Evolutionary conservation across 257 asterid species (phyloP).

Genomic region (Pogostemon cablin): DNA sequence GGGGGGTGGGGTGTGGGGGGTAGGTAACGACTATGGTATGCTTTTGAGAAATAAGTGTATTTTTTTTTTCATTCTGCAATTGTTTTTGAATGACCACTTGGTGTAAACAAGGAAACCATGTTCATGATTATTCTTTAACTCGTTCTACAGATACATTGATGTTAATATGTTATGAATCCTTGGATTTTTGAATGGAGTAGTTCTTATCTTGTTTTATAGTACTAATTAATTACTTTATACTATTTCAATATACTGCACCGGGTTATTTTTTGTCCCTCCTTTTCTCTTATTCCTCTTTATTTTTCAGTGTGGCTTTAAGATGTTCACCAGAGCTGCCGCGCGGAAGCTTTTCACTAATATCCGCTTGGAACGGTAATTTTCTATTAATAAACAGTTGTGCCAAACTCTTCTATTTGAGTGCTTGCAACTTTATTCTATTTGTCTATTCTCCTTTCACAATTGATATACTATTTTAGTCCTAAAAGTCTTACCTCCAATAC

Average conservation of each 20-base stretch:
- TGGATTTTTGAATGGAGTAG: background rate
- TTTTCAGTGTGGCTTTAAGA: constrained; percentile 95
- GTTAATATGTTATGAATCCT: constrained; percentile 1
- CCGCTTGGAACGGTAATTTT: constrained; percentile 77
- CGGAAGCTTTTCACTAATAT: constrained; percentile 82
- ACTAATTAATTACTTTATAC: background rate
- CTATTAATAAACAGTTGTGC: constrained; percentile 1
- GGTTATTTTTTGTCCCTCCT: background rate
- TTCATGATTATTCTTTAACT: constrained; percentile 15
- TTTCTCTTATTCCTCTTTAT: constrained; percentile 16
- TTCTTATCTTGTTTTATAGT: background rate
- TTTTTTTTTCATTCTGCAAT: background rate
- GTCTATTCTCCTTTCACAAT: background rate
- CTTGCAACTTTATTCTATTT: background rate
- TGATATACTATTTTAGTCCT: no score
- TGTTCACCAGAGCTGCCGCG: constrained; percentile 98
- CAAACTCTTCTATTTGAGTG: constrained; percentile 22
- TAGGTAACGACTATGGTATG: background rate
- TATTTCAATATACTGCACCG: constrained; percentile 1
- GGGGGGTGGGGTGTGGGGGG: background rate
- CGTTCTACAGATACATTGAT: background rate
- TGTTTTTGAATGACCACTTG: background rate
- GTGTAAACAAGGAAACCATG: background rate
- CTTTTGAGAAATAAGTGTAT: constrained; percentile 7
- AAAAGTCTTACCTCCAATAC: background rate